phyloP scores from a whole-genome alignment of 2,329 filamentous ascomycete species.

The Diaporthe sp. region DNA sequence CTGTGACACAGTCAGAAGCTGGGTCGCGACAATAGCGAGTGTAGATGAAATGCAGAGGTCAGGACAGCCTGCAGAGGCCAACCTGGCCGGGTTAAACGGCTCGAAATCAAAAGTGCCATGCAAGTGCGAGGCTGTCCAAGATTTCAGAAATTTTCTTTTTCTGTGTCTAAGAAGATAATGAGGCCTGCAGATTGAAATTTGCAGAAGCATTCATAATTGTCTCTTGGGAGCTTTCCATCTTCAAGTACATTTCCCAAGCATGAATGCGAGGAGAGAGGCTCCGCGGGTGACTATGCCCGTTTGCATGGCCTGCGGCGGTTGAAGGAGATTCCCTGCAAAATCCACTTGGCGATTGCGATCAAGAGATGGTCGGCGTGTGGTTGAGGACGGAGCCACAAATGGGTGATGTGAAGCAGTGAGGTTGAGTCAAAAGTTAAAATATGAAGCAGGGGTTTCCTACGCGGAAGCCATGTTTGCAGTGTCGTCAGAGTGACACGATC shows the following conservation, averaged over 20 bases:
- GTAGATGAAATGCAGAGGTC: background rate
- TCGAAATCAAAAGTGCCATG: background rate
- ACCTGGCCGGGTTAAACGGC: too few species aligned
- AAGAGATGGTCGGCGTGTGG: background rate
- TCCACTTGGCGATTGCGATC: slow-evolving; percentile 17
- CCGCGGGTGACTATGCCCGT: background rate
- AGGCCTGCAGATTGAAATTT: background rate
- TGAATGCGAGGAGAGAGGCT: background rate
- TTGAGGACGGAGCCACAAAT: background rate
- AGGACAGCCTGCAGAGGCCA: background rate
- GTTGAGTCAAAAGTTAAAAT: background rate
- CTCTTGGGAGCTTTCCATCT: background rate
- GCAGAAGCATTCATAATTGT: background rate
- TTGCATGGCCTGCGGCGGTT: background rate
- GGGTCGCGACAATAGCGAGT: background rate
- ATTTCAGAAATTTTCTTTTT: background rate
- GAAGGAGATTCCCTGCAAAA: slow-evolving; percentile 2
- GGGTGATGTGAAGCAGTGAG: background rate
- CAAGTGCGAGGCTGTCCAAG: background rate
- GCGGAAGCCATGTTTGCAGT: slow-evolving; percentile 36
- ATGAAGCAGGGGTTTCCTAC: slow-evolving; percentile 30
- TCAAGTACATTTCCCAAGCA: background rate
- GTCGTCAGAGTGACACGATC: slow-evolving; percentile 20
- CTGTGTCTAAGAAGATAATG: background rate
- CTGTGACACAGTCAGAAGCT: slow-evolving; percentile 49